Base-by-base conservation (phyloP, 163 green algal genomes). In the Smithsoniella earleae region DNA sequence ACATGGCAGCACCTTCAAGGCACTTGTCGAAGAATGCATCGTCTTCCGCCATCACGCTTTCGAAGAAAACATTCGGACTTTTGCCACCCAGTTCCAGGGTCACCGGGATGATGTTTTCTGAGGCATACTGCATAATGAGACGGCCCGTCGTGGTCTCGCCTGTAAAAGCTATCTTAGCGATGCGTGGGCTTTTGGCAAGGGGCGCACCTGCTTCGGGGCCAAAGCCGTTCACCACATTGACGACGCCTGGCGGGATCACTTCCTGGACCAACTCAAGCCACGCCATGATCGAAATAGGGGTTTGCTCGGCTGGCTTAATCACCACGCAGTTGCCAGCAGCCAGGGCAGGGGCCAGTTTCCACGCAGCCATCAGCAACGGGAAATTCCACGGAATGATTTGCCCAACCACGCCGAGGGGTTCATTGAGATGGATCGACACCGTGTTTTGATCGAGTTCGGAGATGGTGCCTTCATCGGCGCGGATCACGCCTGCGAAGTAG, bases 141-240 rank as follows among this genome's bases (percentile, higher is more conserved):
- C 78, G 55, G n/a, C 90, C 90, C 0, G 87, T 94, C 30, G 78
- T 76, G 18, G 78, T 80, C 73, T 77, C 87, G 52, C 90, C 90
- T 0, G 90, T 96, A 83, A 96, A 96, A 0, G 87, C 82, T 20
- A 97, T 80, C 83, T 96, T 96, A 76, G 89, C 86, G 4, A 96
- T 43, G 1, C 66, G 69, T 0, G 83, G 81, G 78, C n/a, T 46
- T 30, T 43, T 77, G 58, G 69, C 73, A 2, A 86, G 80, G 2
- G 87, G 84, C n/a, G 80, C 85, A 4, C 87, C 87, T 3, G 85
- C 85, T 18, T 90, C 81, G 3, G 49, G 22, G 46, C 86, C 62
- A 22, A 55, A 74, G 22, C 88, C 88, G 0, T 85, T 92, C 13
- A 93, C 62, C 1, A 96, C 77, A 66, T 95, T 96, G 54, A 96